Base-by-base conservation (phyloP, 2,329 filamentous ascomycete species). In the Pseudocercospora cruenta region DNA sequence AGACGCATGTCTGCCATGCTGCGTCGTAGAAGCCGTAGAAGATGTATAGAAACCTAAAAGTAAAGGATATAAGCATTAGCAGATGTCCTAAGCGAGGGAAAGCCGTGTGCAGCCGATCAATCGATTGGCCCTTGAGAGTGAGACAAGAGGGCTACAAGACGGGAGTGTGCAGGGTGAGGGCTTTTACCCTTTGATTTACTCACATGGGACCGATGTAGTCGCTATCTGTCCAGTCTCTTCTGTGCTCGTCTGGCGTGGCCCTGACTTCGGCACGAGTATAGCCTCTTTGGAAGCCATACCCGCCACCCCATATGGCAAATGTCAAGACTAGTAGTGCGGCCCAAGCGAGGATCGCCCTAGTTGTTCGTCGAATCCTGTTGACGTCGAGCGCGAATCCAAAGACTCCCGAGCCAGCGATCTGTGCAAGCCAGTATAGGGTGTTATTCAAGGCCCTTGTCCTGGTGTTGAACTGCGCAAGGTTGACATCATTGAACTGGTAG, bases 21-120 rank as follows among this genome's bases (percentile, higher is more conserved):
- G 94, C 92, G 78, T 97, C 94, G 72, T 89, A 94, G 78, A 94
- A 90, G 33, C 92, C 92, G 77, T 94, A 96, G 79, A 93, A 94
- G 75, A 96, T 91, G 82, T 93, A 96, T 59, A 96, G 80, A 77
- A 96, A 92, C 26, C 26, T 26, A 26, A 26, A 26, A 26, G 26
- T 26, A 26, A 26, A 26, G 26, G 26, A 26, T 26, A 26, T 26
- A 26, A 26, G 26, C 26, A 26, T 26, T 26, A 26, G 26, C 26
- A 26, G 26, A 6, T 26, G 26, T 26, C 26, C 26, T 26, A 26
- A n/a, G n/a, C n/a, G n/a, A n/a, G n/a, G n/a, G n/a, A n/a, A n/a
- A n/a, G n/a, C n/a, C n/a, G n/a, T n/a, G n/a, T n/a, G n/a, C n/a
- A n/a, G n/a, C n/a, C n/a, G n/a, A n/a, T n/a, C n/a, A n/a, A n/a